Evolutionary conservation across 176 grass and related monocot species (phyloP).

Genomic region (Oryza longistaminata): DNA sequence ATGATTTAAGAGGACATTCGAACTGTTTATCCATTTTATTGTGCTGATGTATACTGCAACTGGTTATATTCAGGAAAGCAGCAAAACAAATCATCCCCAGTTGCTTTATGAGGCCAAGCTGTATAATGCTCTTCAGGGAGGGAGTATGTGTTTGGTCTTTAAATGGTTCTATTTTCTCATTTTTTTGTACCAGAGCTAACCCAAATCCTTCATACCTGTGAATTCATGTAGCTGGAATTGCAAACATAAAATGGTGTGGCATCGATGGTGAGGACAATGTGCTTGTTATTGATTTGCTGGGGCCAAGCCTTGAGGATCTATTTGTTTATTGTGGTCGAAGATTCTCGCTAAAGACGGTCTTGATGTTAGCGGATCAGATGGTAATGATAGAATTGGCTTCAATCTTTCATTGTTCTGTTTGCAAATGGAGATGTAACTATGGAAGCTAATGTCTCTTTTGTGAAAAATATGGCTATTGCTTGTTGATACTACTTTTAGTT

Average conservation of each 20-base stretch:
- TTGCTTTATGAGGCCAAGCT: slow-evolving; percentile 85
- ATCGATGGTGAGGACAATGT: slow-evolving; percentile 77
- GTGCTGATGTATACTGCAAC: slow-evolving; percentile 28
- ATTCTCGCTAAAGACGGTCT: slow-evolving; percentile 81
- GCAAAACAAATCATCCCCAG: slow-evolving; percentile 80
- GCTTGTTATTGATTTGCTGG: slow-evolving; percentile 87
- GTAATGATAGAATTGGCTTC: slow-evolving; percentile 43
- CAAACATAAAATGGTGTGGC: slow-evolving; percentile 82
- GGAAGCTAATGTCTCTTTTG: not conserved
- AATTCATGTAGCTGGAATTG: slow-evolving; percentile 63
- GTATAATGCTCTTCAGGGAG: slow-evolving; percentile 78
- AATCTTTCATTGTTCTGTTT: slow-evolving; percentile 6
- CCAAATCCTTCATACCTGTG: slow-evolving; percentile 29
- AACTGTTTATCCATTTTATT: not conserved
- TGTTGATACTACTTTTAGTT: not conserved
- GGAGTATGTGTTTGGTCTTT: slow-evolving; percentile 50
- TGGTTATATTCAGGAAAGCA: slow-evolving; percentile 61
- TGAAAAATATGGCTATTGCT: not conserved
- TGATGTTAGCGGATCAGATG: slow-evolving; percentile 88
- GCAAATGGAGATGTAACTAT: slow-evolving; percentile 8
- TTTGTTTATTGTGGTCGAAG: slow-evolving; percentile 78
- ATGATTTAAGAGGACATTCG: not conserved
- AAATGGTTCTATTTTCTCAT: not conserved
- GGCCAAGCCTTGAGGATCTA: slow-evolving; percentile 81
- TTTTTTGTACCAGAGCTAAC: not conserved